Evolutionary conservation across 2,329 filamentous ascomycete genomes (phyloP).

Genomic region (Aspergillus sp.): DNA sequence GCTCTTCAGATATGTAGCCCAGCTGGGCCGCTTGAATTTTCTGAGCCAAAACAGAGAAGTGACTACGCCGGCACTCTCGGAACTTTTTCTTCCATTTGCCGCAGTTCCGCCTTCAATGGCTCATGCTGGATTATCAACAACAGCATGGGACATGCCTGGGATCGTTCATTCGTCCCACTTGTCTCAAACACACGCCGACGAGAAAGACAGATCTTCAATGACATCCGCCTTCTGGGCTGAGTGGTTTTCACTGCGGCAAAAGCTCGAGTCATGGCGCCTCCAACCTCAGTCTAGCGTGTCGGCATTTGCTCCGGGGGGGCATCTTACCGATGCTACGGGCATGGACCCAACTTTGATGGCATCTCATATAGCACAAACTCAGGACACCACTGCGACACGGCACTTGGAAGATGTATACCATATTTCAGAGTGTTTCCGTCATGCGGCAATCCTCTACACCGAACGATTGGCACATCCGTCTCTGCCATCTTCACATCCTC

Average conservation of each 20-base stretch:
- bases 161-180: no score
- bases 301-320: slow-evolving; percentile 4
- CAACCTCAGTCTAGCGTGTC: slow-evolving; percentile 36
- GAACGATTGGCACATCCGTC: slow-evolving; percentile 80
- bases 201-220: slow-evolving; percentile 18
- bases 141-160: no score
- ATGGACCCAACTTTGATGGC: slow-evolving; percentile 12
- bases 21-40: slow-evolving; percentile 79
- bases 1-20: slow-evolving; percentile 81
- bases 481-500: slow-evolving; percentile 68
- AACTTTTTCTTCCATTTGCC: slow-evolving; percentile 17
- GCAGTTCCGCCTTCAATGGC: slow-evolving; percentile 36
- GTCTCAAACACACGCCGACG: neutral
- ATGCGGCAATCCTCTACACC: slow-evolving; percentile 83
- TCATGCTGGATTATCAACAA: slow-evolving; percentile 15
- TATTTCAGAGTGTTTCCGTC: slow-evolving; percentile 86
- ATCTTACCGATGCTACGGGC: slow-evolving; percentile 14
- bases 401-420: slow-evolving; percentile 74
- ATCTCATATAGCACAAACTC: slow-evolving; percentile 25
- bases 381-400: slow-evolving; percentile 35
- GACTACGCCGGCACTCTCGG: slow-evolving; percentile 10
- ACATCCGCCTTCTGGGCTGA: slow-evolving; percentile 70
- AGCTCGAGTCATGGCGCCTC: slow-evolving; percentile 80
- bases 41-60: slow-evolving; percentile 66
- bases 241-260: slow-evolving; percentile 76